Evolutionary conservation across 805 yeast species (phyloP).

Genomic region (Candida andamanensis): DNA sequence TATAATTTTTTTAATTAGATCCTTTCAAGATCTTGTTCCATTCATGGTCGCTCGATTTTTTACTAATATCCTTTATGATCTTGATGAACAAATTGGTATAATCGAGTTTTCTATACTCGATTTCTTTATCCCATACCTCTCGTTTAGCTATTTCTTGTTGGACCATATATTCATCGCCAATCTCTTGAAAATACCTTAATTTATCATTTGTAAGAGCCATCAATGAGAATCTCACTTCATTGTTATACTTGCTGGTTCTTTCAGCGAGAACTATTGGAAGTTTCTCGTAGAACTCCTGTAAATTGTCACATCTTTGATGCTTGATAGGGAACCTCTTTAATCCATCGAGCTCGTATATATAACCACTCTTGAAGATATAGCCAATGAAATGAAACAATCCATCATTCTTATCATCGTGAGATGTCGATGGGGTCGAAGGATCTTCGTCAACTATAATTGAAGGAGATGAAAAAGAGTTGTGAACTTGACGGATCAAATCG

Average conservation of each 20-base stretch:
- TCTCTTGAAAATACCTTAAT: constrained; percentile 28
- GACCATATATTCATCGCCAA: constrained; percentile 37
- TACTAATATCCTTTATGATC: constrained; percentile 39
- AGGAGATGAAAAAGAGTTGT: constrained; percentile 60
- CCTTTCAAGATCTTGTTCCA: constrained; percentile 26
- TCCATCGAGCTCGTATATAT: constrained; percentile 60
- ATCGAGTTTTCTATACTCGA: constrained; percentile 49
- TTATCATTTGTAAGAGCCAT: constrained; percentile 50
- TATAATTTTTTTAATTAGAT: constrained; percentile 18
- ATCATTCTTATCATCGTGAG: constrained; percentile 36
- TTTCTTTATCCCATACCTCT: constrained; percentile 49
- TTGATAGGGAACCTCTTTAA: constrained; percentile 50
- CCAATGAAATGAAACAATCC: constrained; percentile 61
- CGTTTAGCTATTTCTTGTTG: constrained; percentile 44
- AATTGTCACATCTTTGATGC: constrained; percentile 37
- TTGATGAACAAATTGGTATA: constrained; percentile 47
- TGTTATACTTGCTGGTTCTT: constrained; percentile 43
- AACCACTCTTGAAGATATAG: constrained; percentile 40
- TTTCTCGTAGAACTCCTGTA: constrained; percentile 38
- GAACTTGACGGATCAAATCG: constrained; percentile 49
- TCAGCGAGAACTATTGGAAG: constrained; percentile 41
- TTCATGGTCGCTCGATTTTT: constrained; percentile 29
- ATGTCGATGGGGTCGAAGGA: constrained; percentile 13
- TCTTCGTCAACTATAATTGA: constrained; percentile 45
- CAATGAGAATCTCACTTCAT: constrained; percentile 53